Conservation (phyloP, 306 rosid genomes). For the Benincasa hispida region DNA sequence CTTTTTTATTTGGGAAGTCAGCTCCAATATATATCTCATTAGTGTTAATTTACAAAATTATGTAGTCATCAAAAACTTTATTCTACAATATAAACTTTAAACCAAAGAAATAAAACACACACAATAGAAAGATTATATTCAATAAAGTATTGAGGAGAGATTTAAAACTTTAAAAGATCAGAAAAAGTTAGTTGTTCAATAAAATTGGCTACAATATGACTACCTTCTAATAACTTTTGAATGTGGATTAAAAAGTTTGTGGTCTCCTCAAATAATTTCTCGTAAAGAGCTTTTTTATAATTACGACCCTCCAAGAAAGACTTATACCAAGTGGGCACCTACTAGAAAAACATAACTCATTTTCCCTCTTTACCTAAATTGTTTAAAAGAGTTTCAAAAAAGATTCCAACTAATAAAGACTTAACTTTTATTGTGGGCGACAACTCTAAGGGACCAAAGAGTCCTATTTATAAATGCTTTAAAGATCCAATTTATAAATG, state of each 20-base stretch:
- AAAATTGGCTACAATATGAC: background rate
- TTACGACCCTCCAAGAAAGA: no score
- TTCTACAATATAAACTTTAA: no score
- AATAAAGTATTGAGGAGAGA: no score
- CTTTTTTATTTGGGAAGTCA: no score
- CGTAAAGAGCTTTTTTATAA: no score
- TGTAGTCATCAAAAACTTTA: no score
- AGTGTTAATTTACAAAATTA: no score
- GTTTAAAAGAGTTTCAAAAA: background rate
- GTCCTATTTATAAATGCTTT: background rate
- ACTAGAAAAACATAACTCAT: background rate
- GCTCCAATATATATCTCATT: no score
- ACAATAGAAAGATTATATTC: no score
- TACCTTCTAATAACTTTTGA: background rate
- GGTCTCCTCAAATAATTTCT: background rate
- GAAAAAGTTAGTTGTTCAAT: no score
- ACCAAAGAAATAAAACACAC: no score
- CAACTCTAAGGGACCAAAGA: background rate
- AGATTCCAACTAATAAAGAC: background rate
- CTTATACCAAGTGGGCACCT: background rate
- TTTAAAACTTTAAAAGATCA: no score
- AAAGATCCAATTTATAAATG: background rate
- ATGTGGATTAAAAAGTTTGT: background rate
- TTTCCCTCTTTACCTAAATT: background rate
- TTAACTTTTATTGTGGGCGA: background rate